Evolutionary conservation across 306 rosid species (phyloP), one percentile per base, ranked within the genome.

Genomic region (Castanea mollissima): DNA sequence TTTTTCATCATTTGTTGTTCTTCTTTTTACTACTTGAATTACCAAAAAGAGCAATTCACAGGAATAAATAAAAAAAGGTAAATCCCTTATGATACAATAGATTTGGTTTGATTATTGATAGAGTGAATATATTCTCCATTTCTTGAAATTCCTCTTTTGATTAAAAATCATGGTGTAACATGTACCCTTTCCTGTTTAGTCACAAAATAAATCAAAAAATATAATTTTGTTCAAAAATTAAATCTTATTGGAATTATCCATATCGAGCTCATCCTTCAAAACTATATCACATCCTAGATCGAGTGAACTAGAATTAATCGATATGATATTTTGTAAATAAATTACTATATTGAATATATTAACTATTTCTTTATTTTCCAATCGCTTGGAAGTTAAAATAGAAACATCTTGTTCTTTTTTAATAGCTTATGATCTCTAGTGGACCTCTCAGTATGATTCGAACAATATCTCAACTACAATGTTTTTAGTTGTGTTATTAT

Each of bases 281-380:
- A 44, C 38, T 18, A 44, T 71, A 71, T 71, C 38, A 49, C 59
- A 71, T 71, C 38, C 2, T 4, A 5, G 0, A 71, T 49, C 0
- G 2, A 5, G 52, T 71, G 75, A 25, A 71, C 51, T 51, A 71
- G 10, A 20, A 71, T 51, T 20, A 71, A 21, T 49, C 51, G 75
- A 71, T 23, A 51, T 20, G 2, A 9, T 6, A 73, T 73, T 73
- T 54, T 73, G 1, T 55, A 73, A 73, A 73, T 73, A 73, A 18
- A 6, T 10, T 55, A 73, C 55, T 73, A 55, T 54, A 19, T 52
- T 55, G 51, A 73, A 55, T 73, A 73, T 73, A 73, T 73, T 18
- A 27, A 51, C 49, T 73, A 73, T 73, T 18, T 73, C 65, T 52
- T 73, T 52, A 23, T 73, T 54, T 54, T 73, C 3, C 8, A 9